Percentiles rank a stretch among this genome's conserved stretches.
Evolutionary conservation across 2,329 filamentous ascomycete genomes (phyloP).

Genomic region (Aspergillus alliaceus): DNA sequence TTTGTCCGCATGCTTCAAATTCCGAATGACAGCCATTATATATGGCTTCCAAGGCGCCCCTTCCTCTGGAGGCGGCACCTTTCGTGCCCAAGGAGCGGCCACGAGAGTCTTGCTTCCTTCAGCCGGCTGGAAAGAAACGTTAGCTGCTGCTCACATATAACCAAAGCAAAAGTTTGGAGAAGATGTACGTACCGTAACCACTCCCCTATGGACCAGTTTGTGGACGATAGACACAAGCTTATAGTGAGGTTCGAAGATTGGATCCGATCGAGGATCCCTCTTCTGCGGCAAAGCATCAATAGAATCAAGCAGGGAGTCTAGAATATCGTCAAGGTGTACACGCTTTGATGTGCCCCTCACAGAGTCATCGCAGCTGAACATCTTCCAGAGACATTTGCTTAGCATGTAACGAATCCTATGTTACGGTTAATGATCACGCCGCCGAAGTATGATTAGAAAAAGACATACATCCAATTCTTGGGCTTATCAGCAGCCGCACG

Average conservation of each 20-base stretch:
- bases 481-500: conserved; percentile 59
- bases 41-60: conserved; percentile 60
- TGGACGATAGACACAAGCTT: conserved; percentile 80
- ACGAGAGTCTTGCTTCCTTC: conserved; percentile 53
- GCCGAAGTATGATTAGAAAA: background rate
- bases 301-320: conserved; percentile 59
- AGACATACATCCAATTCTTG: conserved; percentile 61
- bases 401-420: conserved; percentile 65
- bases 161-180: conserved; percentile 13
- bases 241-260: conserved; percentile 87
- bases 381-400: conserved; percentile 72
- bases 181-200: conserved; percentile 41
- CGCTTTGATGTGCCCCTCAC: conserved; percentile 36
- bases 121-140: conserved; percentile 34
- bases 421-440: conserved; percentile 21
- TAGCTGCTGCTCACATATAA: background rate
- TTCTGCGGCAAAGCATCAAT: conserved; percentile 63
- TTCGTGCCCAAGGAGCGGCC: conserved; percentile 56
- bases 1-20: conserved; percentile 72
- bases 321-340: conserved; percentile 48
- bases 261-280: conserved; percentile 64
- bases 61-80: conserved; percentile 50
- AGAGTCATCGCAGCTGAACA: conserved; percentile 54
- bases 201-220: conserved; percentile 67
- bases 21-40: conserved; percentile 59